Evolutionary conservation across 2,329 filamentous ascomycete species (phyloP), one percentile per base, ranked within the genome.

Genomic region (Aureobasidium sp.): DNA sequence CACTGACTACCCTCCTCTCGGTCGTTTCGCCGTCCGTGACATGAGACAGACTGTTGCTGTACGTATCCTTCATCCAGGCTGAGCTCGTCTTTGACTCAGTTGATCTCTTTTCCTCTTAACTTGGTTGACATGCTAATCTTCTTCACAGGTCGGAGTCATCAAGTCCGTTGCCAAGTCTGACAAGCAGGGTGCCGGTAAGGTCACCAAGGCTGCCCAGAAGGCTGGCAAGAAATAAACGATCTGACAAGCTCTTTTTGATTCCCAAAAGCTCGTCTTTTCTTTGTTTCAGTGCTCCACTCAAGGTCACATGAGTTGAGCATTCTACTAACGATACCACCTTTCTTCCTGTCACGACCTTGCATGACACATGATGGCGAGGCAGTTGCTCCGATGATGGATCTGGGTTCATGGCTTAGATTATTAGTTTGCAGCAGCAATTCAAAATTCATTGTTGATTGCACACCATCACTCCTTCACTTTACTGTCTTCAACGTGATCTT

Each of bases 1-100:
- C 90, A 96, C 90, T 70, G 90, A 96, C 73, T 98, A 97, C 84
- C 91, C 93, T 71, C 93, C 93, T 76, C 90, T 98, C 70, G 93
- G 93, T 76, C 91, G 93, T 86, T 98, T 98, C 84, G 93, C 93
- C 76, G 93, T 98, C 83, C 91, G 40, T 32, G 42, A 45, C 29
- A 45, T 45, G 42, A 34, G 42, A 34, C 42, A 45, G 42, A 88
- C 95, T 78, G 91, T 94, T 82, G 95, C 95, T 84, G 77, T 79
- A 61, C 86, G 90, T 60, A 82, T 83, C 66, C 88, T 88, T 8
- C 27, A n/a, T n/a, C n/a, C n/a, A n/a, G n/a, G n/a, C n/a, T n/a
- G n/a, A n/a, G n/a, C n/a, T n/a, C n/a, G n/a, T n/a, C n/a, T n/a
- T n/a, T n/a, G n/a, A n/a, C n/a, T n/a, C n/a, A n/a, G n/a, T n/a